Evolutionary conservation across 345 rosid species (phyloP).

Genomic region (Erucastrum elatum): DNA sequence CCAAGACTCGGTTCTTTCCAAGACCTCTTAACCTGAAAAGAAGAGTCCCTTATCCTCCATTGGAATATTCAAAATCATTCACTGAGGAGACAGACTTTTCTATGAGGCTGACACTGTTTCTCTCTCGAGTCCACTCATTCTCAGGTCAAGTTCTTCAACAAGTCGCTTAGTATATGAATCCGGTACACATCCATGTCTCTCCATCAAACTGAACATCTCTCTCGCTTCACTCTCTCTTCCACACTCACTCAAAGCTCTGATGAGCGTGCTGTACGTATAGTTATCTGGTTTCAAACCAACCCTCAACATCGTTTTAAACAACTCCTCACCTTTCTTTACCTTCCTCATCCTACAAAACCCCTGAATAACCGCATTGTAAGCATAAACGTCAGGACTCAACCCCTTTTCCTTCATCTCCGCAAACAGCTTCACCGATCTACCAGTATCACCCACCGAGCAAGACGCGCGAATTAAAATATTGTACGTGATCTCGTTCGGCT

Average conservation of each 20-base stretch:
- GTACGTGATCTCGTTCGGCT: conserved; percentile 70
- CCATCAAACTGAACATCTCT: conserved; percentile 56
- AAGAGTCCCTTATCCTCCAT: conserved; percentile 1
- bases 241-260: conserved; percentile 54
- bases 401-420: conserved; percentile 63
- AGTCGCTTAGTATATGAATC: conserved; percentile 56
- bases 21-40: conserved; percentile 5
- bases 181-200: conserved; percentile 59
- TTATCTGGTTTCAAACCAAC: conserved; percentile 67
- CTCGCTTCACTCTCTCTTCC: conserved; percentile 62
- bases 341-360: conserved; percentile 59
- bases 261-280: conserved; percentile 55
- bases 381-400: conserved; percentile 55
- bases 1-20: conserved; percentile 4
- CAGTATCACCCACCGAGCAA: conserved; percentile 55
- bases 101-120: conserved; percentile 31
- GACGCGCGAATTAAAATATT: conserved; percentile 63
- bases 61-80: background rate
- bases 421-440: conserved; percentile 54
- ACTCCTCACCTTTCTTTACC: conserved; percentile 59
- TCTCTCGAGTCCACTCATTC: conserved; percentile 7
- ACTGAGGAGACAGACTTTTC: background rate
- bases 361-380: conserved; percentile 67
- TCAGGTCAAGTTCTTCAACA: conserved; percentile 40
- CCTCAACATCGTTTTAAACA: conserved; percentile 51